These are phyloP conservation scores for Lyophyllum decastes DNA, from an alignment of 768 basidiomycete species.

Conservation along the genomic window DNA sequence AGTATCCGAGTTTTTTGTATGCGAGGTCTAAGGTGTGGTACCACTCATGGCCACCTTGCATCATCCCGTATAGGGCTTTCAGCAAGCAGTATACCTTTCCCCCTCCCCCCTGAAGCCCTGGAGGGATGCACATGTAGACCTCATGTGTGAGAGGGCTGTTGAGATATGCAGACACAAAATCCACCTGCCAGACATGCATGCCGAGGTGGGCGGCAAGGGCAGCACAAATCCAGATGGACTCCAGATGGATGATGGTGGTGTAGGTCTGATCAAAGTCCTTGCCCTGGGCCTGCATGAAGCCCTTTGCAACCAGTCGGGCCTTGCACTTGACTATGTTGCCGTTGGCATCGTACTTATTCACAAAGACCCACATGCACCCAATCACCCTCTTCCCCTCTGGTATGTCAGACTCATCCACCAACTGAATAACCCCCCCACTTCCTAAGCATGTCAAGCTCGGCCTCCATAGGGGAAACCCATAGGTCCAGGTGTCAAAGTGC, in stretches of 20 bases:
- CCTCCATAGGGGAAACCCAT: conserved; percentile 15
- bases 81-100: conserved; percentile 17
- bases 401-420: conserved; percentile 4
- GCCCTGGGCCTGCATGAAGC: conserved; percentile 33
- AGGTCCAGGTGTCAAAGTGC: conserved; percentile 16
- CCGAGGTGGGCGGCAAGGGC: conserved; percentile 11
- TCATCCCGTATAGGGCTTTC: conserved; percentile 17
- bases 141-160: conserved; percentile 21
- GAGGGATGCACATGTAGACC: conserved; percentile 14
- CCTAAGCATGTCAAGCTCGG: conserved; percentile 20
- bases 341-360: conserved; percentile 27
- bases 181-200: conserved; percentile 19
- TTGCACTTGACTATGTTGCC: conserved; percentile 31
- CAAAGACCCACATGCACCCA: conserved; percentile 21
- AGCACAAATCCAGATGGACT: neutral
- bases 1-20: conserved; percentile 12
- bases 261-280: conserved; percentile 26
- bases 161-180: conserved; percentile 37
- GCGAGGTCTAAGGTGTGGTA: conserved; percentile 3
- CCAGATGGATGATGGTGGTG: neutral
- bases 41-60: conserved; percentile 19
- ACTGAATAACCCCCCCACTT: conserved; percentile 16
- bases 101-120: conserved; percentile 17
- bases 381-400: conserved; percentile 10
- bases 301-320: conserved; percentile 21